Conservation (phyloP, 1,284 basidiomycete species). For the Coniferiporia sulphurascens region DNA sequence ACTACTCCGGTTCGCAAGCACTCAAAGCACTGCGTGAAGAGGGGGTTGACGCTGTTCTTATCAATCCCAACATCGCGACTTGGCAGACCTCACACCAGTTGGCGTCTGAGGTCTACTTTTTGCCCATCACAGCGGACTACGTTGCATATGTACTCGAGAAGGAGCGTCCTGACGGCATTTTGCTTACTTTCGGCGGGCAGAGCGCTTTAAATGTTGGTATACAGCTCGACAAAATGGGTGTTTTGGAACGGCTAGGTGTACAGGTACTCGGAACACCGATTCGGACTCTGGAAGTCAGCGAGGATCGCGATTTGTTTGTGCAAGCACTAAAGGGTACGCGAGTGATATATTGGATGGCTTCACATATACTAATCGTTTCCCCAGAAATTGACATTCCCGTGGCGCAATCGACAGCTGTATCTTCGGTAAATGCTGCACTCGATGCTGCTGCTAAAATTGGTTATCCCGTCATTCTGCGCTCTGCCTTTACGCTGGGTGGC, state of each 20-base stretch:
- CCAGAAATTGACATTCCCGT: conserved; percentile 97
- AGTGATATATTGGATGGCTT: neutral
- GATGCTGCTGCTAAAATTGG: conserved; percentile 89
- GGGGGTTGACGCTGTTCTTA: conserved; percentile 91
- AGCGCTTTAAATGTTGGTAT: conserved; percentile 98
- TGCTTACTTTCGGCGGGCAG: conserved; percentile 98
- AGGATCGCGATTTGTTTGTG: conserved; percentile 97
- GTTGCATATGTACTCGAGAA: conserved; percentile 98
- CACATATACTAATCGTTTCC: conserved; percentile 10
- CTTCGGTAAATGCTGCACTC: conserved; percentile 90
- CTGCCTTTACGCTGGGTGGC: conserved; percentile 97
- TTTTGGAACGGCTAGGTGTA: conserved; percentile 91
- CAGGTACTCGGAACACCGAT: conserved; percentile 96
- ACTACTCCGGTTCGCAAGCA: conserved; percentile 98
- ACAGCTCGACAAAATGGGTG: conserved; percentile 95
- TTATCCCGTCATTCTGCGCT: conserved; percentile 97
- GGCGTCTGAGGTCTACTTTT: conserved; percentile 95
- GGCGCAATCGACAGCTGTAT: conserved; percentile 95
- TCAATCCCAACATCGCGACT: conserved; percentile 97
- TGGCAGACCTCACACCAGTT: conserved; percentile 97
- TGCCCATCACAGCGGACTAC: conserved; percentile 96
- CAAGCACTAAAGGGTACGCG: conserved; percentile 87
- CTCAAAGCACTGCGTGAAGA: conserved; percentile 97
- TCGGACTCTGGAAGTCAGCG: conserved; percentile 90
- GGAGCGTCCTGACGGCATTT: conserved; percentile 95